These are phyloP conservation scores for Suhomyces sp. DNA, from an alignment of 805 yeast genomes.

Conservation along the genomic window DNA sequence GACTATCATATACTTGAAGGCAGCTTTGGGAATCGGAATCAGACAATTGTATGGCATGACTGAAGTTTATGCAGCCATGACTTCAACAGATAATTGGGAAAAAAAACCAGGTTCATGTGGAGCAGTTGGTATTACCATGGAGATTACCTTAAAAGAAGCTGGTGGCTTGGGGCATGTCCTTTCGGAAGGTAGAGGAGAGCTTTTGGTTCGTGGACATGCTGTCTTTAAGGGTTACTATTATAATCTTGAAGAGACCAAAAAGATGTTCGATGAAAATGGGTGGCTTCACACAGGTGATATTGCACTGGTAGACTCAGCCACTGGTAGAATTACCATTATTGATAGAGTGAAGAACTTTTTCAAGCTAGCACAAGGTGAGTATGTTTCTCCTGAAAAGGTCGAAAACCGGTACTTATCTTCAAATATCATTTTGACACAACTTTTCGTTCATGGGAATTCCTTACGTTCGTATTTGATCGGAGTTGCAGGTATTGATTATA, in stretches of 20 bases:
- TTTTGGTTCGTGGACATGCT: constrained; percentile 57
- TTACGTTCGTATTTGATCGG: constrained; percentile 29
- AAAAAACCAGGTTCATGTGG: constrained; percentile 28
- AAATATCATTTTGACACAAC: constrained; percentile 28
- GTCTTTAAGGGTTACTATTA: constrained; percentile 51
- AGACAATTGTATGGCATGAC: constrained; percentile 57
- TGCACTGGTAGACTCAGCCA: constrained; percentile 23
- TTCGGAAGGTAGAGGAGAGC: constrained; percentile 46
- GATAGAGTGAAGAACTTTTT: constrained; percentile 49
- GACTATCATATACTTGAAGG: constrained; percentile 25
- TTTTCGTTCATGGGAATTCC: constrained; percentile 36
- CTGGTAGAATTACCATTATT: constrained; percentile 44
- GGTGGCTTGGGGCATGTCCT: constrained; percentile 20
- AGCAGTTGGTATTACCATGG: constrained; percentile 16
- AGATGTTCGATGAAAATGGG: constrained; percentile 45
- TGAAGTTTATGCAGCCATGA: constrained; percentile 25
- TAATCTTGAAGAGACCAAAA: constrained; percentile 48
- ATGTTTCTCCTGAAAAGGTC: constrained; percentile 44
- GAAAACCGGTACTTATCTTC: constrained; percentile 33
- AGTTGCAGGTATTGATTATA: constrained; percentile 27
- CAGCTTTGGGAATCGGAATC: constrained; percentile 38
- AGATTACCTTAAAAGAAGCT: constrained; percentile 17
- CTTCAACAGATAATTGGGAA: constrained; percentile 19
- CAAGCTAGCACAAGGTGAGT: constrained; percentile 44
- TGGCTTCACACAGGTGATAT: constrained; percentile 64